Percentiles rank a stretch among this genome's conserved stretches.
Conservation (phyloP, 225 moss, liverwort and hornwort genomes). For the Polytrichum commune region DNA sequence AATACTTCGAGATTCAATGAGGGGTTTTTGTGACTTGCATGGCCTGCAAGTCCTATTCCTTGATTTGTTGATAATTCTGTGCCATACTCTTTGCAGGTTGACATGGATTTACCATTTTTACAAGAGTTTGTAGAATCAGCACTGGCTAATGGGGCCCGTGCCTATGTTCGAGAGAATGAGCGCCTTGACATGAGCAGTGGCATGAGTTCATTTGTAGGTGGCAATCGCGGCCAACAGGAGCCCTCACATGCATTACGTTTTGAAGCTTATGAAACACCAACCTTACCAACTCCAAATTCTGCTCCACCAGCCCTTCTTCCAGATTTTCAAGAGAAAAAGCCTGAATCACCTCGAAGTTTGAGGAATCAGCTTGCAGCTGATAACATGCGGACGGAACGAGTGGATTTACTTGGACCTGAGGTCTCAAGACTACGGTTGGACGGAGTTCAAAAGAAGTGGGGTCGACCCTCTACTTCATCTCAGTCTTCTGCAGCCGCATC, state of each 20-base stretch:
- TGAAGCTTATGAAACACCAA: constrained; percentile 85
- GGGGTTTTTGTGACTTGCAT: background rate
- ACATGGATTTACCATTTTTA: constrained; percentile 70
- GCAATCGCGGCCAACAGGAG: constrained; percentile 32
- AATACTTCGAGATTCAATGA: background rate
- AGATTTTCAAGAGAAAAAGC: constrained; percentile 48
- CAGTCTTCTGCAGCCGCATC: constrained; percentile 18
- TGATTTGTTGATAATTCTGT: background rate
- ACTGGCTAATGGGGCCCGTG: constrained; percentile 65
- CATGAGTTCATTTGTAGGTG: constrained; percentile 46
- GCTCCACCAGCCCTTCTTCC: constrained; percentile 33
- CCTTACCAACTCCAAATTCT: constrained; percentile 27
- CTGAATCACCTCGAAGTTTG: constrained; percentile 45
- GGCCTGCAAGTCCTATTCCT: background rate
- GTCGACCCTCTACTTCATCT: constrained; percentile 42
- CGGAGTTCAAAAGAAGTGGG: constrained; percentile 96
- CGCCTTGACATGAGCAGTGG: constrained; percentile 57
- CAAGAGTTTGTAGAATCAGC: constrained; percentile 71
- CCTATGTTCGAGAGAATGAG: constrained; percentile 68
- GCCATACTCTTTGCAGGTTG: constrained; percentile 38
- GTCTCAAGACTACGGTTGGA: constrained; percentile 75
- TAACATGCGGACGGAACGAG: constrained; percentile 38
- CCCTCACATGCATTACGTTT: constrained; percentile 67
- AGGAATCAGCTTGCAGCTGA: constrained; percentile 48
- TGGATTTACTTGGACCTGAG: constrained; percentile 77